Conservation (phyloP, 2,329 filamentous ascomycete genomes). For the Malbranchea cinnamomea region DNA sequence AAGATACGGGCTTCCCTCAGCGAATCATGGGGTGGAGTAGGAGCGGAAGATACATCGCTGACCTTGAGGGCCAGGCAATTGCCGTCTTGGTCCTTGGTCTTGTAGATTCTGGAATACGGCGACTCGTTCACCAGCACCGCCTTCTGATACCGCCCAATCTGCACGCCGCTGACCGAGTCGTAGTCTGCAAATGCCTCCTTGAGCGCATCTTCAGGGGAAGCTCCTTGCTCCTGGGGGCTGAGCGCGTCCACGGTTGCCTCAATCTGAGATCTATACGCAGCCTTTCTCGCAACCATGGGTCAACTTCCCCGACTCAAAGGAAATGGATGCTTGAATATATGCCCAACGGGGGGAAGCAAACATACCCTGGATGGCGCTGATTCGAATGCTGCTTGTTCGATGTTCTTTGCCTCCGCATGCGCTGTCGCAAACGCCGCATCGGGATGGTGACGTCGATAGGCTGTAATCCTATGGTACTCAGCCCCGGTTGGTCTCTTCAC, state of each 20-base stretch:
- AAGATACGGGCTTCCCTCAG: slow-evolving; percentile 67
- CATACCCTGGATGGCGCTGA: slow-evolving; percentile 24
- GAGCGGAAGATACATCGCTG: too few relatives aligned
- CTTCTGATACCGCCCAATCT: slow-evolving; percentile 41
- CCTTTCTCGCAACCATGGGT: too few relatives aligned
- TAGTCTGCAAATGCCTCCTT: slow-evolving; percentile 12
- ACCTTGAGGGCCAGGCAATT: slow-evolving; percentile 63
- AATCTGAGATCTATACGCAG: too few relatives aligned
- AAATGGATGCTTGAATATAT: too few relatives aligned
- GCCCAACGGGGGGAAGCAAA: slow-evolving; percentile 4
- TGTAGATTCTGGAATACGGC: slow-evolving; percentile 72
- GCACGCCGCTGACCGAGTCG: slow-evolving; percentile 19
- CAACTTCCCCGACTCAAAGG: too few relatives aligned
- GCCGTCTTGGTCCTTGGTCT: slow-evolving; percentile 35
- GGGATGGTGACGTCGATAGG: slow-evolving; percentile 32
- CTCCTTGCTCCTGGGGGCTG: too few relatives aligned
- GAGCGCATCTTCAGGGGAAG: too few relatives aligned
- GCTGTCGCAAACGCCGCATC: slow-evolving; percentile 33
- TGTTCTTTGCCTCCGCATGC: slow-evolving; percentile 44
- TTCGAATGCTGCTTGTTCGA: slow-evolving; percentile 39
- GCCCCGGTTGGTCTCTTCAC: slow-evolving; percentile 3
- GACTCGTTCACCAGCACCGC: slow-evolving; percentile 48
- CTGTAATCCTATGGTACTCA: slow-evolving; percentile 16
- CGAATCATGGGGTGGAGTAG: slow-evolving; percentile 70
- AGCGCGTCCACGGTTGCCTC: too few relatives aligned